phyloP scores from a whole-genome alignment of 345 rosid genomes.

The Hibiscus syriacus region DNA sequence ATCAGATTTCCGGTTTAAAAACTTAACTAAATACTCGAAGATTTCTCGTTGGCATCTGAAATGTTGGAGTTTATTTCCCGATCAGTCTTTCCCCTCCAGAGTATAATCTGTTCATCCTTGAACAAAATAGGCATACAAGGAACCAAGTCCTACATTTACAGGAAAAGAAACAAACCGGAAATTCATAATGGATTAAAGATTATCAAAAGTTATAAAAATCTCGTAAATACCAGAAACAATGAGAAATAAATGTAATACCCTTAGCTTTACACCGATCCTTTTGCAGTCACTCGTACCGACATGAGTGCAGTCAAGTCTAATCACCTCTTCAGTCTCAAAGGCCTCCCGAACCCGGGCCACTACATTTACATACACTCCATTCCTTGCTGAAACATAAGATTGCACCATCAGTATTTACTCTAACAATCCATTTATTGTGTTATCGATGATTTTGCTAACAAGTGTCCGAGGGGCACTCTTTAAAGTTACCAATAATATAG shows the following conservation, averaged over 20 bases:
- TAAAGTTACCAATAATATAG: neutral
- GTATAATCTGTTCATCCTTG: slow-evolving; percentile 81
- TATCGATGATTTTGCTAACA: neutral
- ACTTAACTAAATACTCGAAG: neutral
- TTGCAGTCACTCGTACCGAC: slow-evolving; percentile 85
- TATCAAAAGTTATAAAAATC: neutral
- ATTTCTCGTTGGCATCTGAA: neutral
- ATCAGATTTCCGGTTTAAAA: neutral
- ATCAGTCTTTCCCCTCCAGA: slow-evolving; percentile 65
- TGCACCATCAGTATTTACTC: neutral
- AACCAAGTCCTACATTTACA: slow-evolving; percentile 63
- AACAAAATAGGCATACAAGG: slow-evolving; percentile 78
- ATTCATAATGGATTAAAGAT: slow-evolving; percentile 1
- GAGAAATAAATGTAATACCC: slow-evolving; percentile 29
- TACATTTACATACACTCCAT: slow-evolving; percentile 81
- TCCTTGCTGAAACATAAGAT: slow-evolving; percentile 51
- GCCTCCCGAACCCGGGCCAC: slow-evolving; percentile 67
- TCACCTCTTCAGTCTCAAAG: slow-evolving; percentile 54
- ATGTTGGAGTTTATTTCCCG: slow-evolving; percentile 5
- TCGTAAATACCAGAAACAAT: neutral
- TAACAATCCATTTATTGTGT: neutral
- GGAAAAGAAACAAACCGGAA: slow-evolving; percentile 3
- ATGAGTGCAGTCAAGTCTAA: slow-evolving; percentile 78
- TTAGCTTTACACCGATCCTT: slow-evolving; percentile 74
- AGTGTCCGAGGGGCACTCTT: neutral